Base-by-base conservation (phyloP, 83 land plant genomes). In the Picea engelmannii region DNA sequence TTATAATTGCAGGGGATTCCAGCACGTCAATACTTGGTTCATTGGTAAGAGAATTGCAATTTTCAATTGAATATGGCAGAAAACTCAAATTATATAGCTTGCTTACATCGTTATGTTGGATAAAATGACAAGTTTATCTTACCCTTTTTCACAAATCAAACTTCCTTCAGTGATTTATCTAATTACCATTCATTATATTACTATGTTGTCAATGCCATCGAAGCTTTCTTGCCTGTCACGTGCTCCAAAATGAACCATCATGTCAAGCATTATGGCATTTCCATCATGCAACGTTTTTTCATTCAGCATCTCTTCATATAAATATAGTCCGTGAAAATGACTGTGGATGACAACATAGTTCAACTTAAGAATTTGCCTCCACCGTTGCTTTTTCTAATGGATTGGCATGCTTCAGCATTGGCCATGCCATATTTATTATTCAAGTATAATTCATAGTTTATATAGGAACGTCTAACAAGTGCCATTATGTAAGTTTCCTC, bases 171-270 rank as follows among this genome's bases (percentile, higher is more conserved):
- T 52, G 27, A 52, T n/a, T 74, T 52, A 52, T 49, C 17, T 52
- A 52, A 74, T 25, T n/a, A 76, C 47, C 16, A 70, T 70, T 58
- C 35, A 25, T 52, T 23, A 52, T 49, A 76, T 76, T 76, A 52
- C 25, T 47, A 76, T 15, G 4, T 31, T 76, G 27, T 17, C 58
- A 24, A 23, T 24, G 61, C 47, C 25, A 1, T 73, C 52, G 0
- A 76, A 76, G 78, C 52, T 55, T 55, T 12, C 20, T 55, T 10
- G 15, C 40, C 47, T 40, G 58, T 40, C 62, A 24, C 78, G 24
- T 25, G 13, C 24, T 74, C 60, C 77, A 44, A 76, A 76, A 76
- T 76, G 61, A 76, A 76, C 35, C 58, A 76, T 24, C 23, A 55
- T 16, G 18, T 55, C 38, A 52, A 76, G 78, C 58, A 76, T 52